Percentiles rank a stretch among this genome's conserved stretches.
Evolutionary conservation across 2,329 filamentous ascomycete species (phyloP).

Genomic region (Aureobasidium sp.): DNA sequence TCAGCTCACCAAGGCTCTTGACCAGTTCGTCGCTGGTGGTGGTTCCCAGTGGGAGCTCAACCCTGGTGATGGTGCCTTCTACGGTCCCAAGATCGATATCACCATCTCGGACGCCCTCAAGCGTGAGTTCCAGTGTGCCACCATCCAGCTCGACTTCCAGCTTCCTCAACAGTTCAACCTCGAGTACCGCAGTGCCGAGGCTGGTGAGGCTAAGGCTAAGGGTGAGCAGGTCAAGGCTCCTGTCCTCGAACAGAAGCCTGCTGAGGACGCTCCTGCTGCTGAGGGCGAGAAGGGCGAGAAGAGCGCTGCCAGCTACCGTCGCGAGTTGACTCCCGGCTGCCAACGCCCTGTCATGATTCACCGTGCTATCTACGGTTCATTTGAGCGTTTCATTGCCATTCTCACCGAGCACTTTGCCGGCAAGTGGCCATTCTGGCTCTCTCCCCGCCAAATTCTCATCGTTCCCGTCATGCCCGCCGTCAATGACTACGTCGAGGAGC

Average conservation of each 20-base stretch:
- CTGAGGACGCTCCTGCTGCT: constrained; percentile 27
- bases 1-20: constrained; percentile 70
- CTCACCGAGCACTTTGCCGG: constrained; percentile 78
- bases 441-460: constrained; percentile 72
- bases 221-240: constrained; percentile 32
- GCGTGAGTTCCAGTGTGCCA: constrained; percentile 83
- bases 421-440: constrained; percentile 87
- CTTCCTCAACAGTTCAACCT: constrained; percentile 79
- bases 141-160: constrained; percentile 91
- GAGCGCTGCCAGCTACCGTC: constrained; percentile 26
- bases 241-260: constrained; percentile 22
- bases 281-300: constrained; percentile 22
- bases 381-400: constrained; percentile 65
- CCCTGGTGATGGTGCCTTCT: constrained; percentile 93
- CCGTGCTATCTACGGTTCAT: constrained; percentile 68
- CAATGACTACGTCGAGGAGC: constrained; percentile 67
- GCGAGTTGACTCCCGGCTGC: constrained; percentile 59
- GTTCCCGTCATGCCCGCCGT: constrained; percentile 68
- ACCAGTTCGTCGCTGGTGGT: constrained; percentile 57
- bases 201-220: constrained; percentile 34
- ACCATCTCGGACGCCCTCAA: constrained; percentile 82
- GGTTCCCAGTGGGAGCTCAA: constrained; percentile 80
- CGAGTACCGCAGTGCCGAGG: constrained; percentile 58
- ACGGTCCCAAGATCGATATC: constrained; percentile 97
- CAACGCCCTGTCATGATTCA: constrained; percentile 81